phyloP scores from a whole-genome alignment of 352 stramenopile species.

The Hyaloperonospora brassicae region DNA sequence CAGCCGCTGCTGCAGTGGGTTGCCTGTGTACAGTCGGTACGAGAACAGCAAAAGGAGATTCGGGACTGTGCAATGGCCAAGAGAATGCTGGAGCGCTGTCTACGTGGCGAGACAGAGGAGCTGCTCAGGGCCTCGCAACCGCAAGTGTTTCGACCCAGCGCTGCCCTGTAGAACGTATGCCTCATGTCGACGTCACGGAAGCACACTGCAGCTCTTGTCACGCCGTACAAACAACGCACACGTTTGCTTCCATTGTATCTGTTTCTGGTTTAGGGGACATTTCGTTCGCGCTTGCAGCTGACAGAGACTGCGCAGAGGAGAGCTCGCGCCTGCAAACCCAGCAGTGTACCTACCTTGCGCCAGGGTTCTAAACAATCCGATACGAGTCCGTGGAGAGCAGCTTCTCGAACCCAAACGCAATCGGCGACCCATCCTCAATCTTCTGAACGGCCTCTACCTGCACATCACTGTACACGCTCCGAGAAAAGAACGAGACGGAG shows the following conservation, averaged over 20 bases:
- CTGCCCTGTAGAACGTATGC: conserved; percentile 10
- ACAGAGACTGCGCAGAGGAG: conserved; percentile 2
- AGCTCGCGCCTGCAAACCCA: too few species aligned
- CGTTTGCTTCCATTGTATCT: conserved; percentile 27
- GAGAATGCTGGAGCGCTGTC: conserved; percentile 64
- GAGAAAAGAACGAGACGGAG: conserved; percentile 84
- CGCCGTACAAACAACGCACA: conserved; percentile 21
- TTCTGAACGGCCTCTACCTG: conserved; percentile 69
- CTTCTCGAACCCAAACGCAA: conserved; percentile 83
- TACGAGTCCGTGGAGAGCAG: conserved; percentile 83
- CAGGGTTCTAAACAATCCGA: conserved; percentile 74
- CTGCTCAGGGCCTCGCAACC: conserved; percentile 56
- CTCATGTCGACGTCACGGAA: conserved; percentile 2
- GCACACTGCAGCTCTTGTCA: conserved; percentile 5
- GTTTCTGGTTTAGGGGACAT: conserved; percentile 28
- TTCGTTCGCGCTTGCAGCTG: conserved; percentile 13
- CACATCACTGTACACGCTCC: conserved; percentile 81
- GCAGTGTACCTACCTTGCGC: conserved; percentile 4
- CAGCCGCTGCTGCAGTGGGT: conserved; percentile 44
- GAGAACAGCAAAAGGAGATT: conserved; percentile 30
- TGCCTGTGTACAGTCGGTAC: conserved; percentile 39
- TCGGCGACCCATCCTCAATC: conserved; percentile 58
- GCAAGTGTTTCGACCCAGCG: conserved; percentile 44
- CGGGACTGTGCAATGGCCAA: conserved; percentile 43
- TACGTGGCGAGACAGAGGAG: conserved; percentile 53